A percentile compares a stretch with the other conserved stretches of the same genome.
Conservation (phyloP, 2,329 filamentous ascomycete species). For the Nannizziopsis arthrosporioides region DNA sequence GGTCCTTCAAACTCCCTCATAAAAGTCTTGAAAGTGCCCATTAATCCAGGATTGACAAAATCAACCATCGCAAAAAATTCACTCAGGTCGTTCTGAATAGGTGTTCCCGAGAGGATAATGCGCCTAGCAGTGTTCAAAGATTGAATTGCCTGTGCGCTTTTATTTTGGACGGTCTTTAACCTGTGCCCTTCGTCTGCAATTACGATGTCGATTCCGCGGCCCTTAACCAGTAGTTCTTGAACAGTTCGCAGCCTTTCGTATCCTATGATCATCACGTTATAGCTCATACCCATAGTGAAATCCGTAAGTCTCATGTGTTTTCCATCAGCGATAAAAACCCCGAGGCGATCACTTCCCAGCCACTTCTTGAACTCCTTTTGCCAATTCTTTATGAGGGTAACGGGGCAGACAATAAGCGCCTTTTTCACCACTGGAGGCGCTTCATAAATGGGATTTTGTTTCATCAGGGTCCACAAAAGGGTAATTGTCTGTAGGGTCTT, state of each 20-base stretch:
- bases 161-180: conserved; percentile 57
- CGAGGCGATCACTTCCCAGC: conserved; percentile 58
- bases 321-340: conserved; percentile 54
- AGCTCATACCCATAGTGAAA: conserved; percentile 56
- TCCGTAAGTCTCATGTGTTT: conserved; percentile 51
- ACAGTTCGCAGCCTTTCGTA: conserved; percentile 59
- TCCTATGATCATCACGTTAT: conserved; percentile 61
- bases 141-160: conserved; percentile 54
- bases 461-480: conserved; percentile 58
- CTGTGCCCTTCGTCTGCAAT: conserved; percentile 60
- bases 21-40: conserved; percentile 52
- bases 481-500: conserved; percentile 65
- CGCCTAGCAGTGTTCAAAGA: conserved; percentile 50
- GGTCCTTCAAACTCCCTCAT: conserved; percentile 54
- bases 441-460: conserved; percentile 56
- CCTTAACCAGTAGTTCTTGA: conserved; percentile 53
- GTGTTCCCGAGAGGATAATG: conserved; percentile 55
- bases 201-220: conserved; percentile 54
- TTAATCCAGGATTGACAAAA: conserved; percentile 54
- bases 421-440: conserved; percentile 53
- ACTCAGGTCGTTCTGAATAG: conserved; percentile 55
- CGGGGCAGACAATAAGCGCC: conserved; percentile 61
- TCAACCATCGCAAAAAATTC: conserved; percentile 59
- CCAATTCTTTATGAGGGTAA: conserved; percentile 62
- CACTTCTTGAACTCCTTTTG: conserved; percentile 61